Evolutionary conservation across 164 flowering plant species (phyloP).

Genomic region (Tinospora cordifolia): DNA sequence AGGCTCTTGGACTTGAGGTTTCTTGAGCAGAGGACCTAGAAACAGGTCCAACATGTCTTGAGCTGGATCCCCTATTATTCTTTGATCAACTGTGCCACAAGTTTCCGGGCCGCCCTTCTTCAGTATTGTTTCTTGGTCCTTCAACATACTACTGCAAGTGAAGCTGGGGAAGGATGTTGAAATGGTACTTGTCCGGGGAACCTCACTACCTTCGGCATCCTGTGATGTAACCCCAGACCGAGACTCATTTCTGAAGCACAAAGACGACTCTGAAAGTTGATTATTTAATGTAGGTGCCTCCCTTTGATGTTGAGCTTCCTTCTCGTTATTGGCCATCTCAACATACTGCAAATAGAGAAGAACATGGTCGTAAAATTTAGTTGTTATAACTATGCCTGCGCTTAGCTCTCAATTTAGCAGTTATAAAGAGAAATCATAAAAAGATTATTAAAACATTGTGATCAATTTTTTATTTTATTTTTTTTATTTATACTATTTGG

Average conservation of each 20-base stretch:
- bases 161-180: constrained; percentile 2
- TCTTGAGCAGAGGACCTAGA: constrained; percentile 53
- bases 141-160: neutral
- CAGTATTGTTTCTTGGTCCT: neutral
- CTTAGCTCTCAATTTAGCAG: too few relatives aligned
- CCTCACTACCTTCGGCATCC: constrained; percentile 6
- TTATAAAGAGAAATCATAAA: too few relatives aligned
- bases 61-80: constrained; percentile 43
- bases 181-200: constrained; percentile 9
- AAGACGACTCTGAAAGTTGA: constrained; percentile 9
- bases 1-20: constrained; percentile 27
- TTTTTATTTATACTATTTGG: too few relatives aligned
- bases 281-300: constrained; percentile 13
- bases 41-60: constrained; percentile 60
- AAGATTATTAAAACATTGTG: too few relatives aligned
- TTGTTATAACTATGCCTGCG: too few relatives aligned
- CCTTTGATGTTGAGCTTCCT: constrained; percentile 14
- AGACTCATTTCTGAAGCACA: constrained; percentile 13
- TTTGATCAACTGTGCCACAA: neutral
- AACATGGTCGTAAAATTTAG: too few relatives aligned
- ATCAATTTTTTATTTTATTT: too few relatives aligned
- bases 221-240: constrained; percentile 12
- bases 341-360: constrained; percentile 50
- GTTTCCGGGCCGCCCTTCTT: neutral
- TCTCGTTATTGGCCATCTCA: constrained; percentile 22